Base-by-base conservation (phyloP, 2,329 filamentous ascomycete species). In the Scortechinia acanthostroma region DNA sequence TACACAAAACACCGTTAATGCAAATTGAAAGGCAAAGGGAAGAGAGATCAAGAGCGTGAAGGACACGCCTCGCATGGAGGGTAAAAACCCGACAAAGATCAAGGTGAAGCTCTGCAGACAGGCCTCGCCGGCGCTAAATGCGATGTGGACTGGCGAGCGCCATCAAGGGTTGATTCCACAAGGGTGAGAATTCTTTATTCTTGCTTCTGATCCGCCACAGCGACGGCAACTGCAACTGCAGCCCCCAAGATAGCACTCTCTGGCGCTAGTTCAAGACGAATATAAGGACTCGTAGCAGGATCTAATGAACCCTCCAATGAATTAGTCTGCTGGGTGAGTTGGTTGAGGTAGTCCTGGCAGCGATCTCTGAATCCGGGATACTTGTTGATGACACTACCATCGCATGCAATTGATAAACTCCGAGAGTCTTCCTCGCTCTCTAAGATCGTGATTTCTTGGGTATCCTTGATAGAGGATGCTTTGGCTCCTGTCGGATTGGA, bases 331-430 rank as follows among this genome's bases (percentile, higher is more conserved):
- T 57, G 50, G 3, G 61, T 59, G 23, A 73, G 54, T 42, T 64
- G 54, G 49, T 69, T 59, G 28, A 73, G 53, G 42, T 66, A 70
- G 2, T 43, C 49, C 47, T 73, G 68, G 50, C 65, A 70, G 25
- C 60, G 57, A 30, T 62, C 59, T 43, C 63, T 59, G 55, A 73
- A 73, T 3, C 63, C 65, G 2, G 70, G 70, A 51, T 73, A 73
- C 49, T 71, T 72, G 54, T 69, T 68, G 46, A 73, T 70, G 42
- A 73, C 70, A 43, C 65, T 70, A n/a, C 70, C 70, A 46, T 73
- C 68, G 50, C 69, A 73, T n/a, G 68, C 69, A 43, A 73, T 71
- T 3, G 63, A 67, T 17, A 71, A 21, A 16, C 22, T 40, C 22
- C 51, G 57, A 22, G 53, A 51, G 2, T 54, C 49, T 2, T 55